Evolutionary conservation across 2,329 filamentous ascomycete species (phyloP).

Genomic region (Alternaria sp.): DNA sequence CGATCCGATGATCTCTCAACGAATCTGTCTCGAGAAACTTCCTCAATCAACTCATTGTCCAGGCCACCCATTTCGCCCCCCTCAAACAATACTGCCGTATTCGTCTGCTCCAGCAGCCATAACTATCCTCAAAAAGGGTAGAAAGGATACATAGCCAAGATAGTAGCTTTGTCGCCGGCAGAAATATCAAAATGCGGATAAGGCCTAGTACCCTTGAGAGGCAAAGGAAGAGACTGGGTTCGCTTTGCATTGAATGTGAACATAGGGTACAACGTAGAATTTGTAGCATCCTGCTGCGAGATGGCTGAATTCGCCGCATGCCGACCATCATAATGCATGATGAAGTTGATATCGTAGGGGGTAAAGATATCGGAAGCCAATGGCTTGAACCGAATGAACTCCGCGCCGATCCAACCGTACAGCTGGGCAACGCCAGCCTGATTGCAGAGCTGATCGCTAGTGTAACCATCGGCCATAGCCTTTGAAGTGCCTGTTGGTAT

Average conservation of each 20-base stretch:
- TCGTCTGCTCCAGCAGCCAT: background rate
- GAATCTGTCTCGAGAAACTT: background rate
- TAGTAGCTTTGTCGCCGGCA: background rate
- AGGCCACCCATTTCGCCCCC: background rate
- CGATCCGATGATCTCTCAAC: background rate
- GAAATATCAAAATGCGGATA: background rate
- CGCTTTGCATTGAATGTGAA: background rate
- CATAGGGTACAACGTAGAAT: background rate
- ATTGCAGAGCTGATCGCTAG: background rate
- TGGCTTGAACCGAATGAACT: background rate
- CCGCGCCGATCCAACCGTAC: background rate
- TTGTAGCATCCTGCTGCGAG: background rate
- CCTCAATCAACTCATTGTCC: too few relatives aligned
- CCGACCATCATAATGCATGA: slow-evolving; percentile 1
- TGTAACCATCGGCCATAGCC: background rate
- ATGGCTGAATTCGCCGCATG: background rate
- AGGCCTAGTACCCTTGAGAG: background rate
- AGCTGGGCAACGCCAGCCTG: background rate
- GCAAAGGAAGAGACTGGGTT: background rate
- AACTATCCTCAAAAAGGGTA: background rate
- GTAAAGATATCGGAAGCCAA: background rate
- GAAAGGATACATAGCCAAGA: slow-evolving; percentile 2
- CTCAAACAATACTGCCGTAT: background rate
- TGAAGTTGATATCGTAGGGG: background rate
- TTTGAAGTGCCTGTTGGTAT: background rate